A percentile compares a stretch with the other conserved stretches of the same genome.
These are phyloP conservation scores for Fraxinus latifolia DNA, from an alignment of 305 asterid species.

Conservation along the genomic window DNA sequence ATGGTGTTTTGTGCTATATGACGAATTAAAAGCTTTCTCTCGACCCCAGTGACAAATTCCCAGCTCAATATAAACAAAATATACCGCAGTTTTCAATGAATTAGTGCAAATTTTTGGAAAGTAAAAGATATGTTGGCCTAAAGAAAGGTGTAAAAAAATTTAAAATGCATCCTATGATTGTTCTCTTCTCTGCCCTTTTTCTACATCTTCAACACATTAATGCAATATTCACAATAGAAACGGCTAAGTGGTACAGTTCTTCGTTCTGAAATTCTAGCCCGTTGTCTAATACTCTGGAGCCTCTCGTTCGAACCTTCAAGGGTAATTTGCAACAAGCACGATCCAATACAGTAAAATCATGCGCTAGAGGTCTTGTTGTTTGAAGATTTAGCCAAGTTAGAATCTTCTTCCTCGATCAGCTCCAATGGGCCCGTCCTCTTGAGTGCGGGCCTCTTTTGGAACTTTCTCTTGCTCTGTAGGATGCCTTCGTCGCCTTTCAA, in stretches of 20 bases:
- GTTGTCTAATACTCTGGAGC: background rate
- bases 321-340: constrained; percentile 7
- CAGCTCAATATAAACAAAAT: background rate
- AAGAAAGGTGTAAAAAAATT: background rate
- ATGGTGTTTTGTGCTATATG: background rate
- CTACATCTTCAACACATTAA: constrained; percentile 23
- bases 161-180: constrained; percentile 22
- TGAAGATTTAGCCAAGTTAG: constrained; percentile 32
- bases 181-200: constrained; percentile 16
- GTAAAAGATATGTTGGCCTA: constrained; percentile 7
- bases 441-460: constrained; percentile 74
- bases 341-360: background rate
- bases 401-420: constrained; percentile 43
- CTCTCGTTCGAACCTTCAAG: background rate
- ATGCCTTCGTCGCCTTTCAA: constrained; percentile 62
- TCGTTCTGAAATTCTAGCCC: constrained; percentile 13
- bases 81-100: background rate
- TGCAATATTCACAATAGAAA: constrained; percentile 24
- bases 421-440: constrained; percentile 54
- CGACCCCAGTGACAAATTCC: background rate
- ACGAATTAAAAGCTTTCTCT: background rate
- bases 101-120: background rate
- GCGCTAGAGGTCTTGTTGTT: constrained; percentile 25
- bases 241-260: constrained; percentile 21
- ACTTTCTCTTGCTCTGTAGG: constrained; percentile 54